Base-by-base conservation (phyloP, 495 filamentous ascomycete genomes). In the Penicillium flavigenum region DNA sequence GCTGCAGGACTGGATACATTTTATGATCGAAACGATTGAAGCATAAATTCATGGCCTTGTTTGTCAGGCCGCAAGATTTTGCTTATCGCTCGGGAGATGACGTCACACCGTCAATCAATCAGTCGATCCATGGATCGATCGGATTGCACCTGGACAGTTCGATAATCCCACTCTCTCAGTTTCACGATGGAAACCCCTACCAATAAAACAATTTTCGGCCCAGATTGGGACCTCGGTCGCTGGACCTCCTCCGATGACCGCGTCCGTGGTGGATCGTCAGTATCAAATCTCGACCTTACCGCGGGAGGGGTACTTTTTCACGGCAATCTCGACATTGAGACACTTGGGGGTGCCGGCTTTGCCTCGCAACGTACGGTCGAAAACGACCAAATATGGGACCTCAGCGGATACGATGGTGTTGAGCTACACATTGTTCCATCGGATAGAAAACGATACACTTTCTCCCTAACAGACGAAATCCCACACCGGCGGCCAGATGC, bases 291-390 rank as follows among this genome's bases (percentile, higher is more conserved):
- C 6, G 52, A 59, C 47, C 59, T 51, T 5, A 61, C 59, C 24
- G 60, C 53, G 14, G 57, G 66, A 14, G 54, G 59, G 9, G 71
- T 74, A 7, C 58, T 65, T 1, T 93, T 96, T 70, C 68, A 80
- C 44, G 91, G 91, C 10, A 72, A 73, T 17, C 81, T 95, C 5
- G 88, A 92, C 68, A 88, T 86, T 46, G 77, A 73, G n/a, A 83
- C 86, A 0, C 83, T 95, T 0, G 88, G 88, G 12, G 89, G 89
- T 10, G 90, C 91, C 1, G 91, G 90, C 5, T 96, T 95, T 65
- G 90, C 91, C 1, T 86, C 82, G 0, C 89, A 92, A 61, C 82
- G 87, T 26, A 89, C 89, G 11, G 74, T 74, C 11, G 74, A 75
- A n/a, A 75, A 77, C 14, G 65, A 71, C 0, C 55, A 63, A 6